A percentile compares a stretch with the other conserved stretches of the same genome.
These are phyloP conservation scores for Xylariaceae sp. DNA, from an alignment of 2,329 filamentous ascomycete genomes.

Conservation along the genomic window DNA sequence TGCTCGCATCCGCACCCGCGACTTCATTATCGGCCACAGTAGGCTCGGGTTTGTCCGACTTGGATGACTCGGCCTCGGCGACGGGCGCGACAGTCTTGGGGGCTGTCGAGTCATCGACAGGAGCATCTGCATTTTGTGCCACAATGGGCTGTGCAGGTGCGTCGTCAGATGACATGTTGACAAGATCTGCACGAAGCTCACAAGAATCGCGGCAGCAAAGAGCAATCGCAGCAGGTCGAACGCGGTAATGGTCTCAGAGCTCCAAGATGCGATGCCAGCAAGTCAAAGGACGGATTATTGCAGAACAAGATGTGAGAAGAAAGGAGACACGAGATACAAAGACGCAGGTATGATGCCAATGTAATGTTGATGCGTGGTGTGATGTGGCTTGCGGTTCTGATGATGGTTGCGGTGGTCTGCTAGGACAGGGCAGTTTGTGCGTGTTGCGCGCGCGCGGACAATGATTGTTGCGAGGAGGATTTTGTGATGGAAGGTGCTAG, in stretches of 20 bases:
- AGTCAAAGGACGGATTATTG: too few species aligned
- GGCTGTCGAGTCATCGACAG: constrained; percentile 11
- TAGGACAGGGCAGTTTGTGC: too few species aligned
- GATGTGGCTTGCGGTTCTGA: too few species aligned
- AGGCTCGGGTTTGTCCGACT: constrained; percentile 16
- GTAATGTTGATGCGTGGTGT: constrained; percentile 1
- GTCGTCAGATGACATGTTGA: constrained; percentile 27
- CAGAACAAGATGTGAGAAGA: too few species aligned
- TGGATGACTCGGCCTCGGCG: constrained; percentile 20
- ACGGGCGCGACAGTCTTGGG: constrained; percentile 21
- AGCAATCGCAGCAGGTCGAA: constrained; percentile 6
- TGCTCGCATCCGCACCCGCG: constrained; percentile 10
- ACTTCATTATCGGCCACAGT: constrained; percentile 9
- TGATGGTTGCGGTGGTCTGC: too few species aligned
- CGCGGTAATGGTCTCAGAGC: not conserved
- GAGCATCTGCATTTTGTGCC: constrained; percentile 23
- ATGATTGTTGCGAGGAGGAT: not conserved
- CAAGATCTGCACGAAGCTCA: constrained; percentile 7
- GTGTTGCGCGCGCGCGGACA: constrained; percentile 1
- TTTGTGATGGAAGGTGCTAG: not conserved
- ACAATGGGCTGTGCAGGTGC: constrained; percentile 24
- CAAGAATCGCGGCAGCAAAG: constrained; percentile 9
- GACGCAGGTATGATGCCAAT: constrained; percentile 1
- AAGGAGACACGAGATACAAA: too few species aligned
- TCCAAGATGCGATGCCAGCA: too few species aligned